These are phyloP conservation scores for Acrocalymma vagum DNA, from an alignment of 2,329 filamentous ascomycete genomes.

Conservation along the genomic window DNA sequence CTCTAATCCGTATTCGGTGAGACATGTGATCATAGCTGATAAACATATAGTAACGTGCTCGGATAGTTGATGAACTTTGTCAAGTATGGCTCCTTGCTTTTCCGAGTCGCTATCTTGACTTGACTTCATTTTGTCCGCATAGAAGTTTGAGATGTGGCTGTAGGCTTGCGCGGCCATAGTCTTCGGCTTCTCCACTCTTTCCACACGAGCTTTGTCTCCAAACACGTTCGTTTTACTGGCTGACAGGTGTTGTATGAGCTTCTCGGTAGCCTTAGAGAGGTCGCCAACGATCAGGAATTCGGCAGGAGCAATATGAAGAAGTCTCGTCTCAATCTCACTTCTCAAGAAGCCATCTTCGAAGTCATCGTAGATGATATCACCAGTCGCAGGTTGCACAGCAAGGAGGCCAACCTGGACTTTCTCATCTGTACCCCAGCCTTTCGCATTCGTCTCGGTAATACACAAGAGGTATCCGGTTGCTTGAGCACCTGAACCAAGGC, in stretches of 20 bases:
- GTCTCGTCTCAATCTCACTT: conserved; percentile 91
- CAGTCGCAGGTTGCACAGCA: conserved; percentile 93
- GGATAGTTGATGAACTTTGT: conserved; percentile 85
- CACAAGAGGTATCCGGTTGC: conserved; percentile 90
- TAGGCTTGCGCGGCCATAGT: conserved; percentile 85
- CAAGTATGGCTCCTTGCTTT: conserved; percentile 69
- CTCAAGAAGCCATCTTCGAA: conserved; percentile 99
- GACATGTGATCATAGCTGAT: conserved; percentile 93
- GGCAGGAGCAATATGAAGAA: conserved; percentile 94
- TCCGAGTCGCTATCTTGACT: conserved; percentile 35
- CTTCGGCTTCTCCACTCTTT: conserved; percentile 77
- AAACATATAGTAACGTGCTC: conserved; percentile 90
- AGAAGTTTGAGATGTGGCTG: conserved; percentile 91
- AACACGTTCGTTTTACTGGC: conserved; percentile 90
- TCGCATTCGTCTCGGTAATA: conserved; percentile 84
- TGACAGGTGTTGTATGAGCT: conserved; percentile 88
- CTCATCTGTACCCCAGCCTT: conserved; percentile 86
- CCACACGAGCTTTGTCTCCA: conserved; percentile 87
- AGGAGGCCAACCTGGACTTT: conserved; percentile 91
- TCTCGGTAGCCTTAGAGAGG: conserved; percentile 89
- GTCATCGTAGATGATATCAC: conserved; percentile 93
- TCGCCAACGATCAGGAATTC: conserved; percentile 94
- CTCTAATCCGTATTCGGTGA: conserved; percentile 90
- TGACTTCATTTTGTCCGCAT: conserved; percentile 81
- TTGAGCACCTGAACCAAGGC: conserved; percentile 63